Conservation (phyloP, 2,329 filamentous ascomycete genomes). For the Fusarium liriodendri region DNA sequence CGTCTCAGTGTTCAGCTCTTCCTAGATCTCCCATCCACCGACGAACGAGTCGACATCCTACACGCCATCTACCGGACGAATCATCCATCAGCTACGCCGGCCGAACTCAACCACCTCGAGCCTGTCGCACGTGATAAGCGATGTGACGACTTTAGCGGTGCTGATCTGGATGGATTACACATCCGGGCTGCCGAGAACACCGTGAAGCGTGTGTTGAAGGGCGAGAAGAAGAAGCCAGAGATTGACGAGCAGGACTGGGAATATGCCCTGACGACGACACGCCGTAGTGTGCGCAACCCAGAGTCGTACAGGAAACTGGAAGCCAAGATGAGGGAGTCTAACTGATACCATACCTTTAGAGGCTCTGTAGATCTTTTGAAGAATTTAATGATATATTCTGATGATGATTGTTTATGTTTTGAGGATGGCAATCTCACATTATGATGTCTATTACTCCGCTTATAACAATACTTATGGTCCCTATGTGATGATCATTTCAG, state of each 20-base stretch:
- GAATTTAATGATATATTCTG: not conserved
- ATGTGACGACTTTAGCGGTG: constrained; percentile 82
- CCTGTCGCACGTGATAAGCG: constrained; percentile 72
- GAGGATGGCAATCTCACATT: not conserved
- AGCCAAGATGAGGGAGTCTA: constrained; percentile 27
- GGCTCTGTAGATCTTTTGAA: not conserved
- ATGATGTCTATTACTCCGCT: not conserved
- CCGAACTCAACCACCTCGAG: constrained; percentile 66
- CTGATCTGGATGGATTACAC: constrained; percentile 64
- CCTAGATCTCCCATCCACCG: constrained; percentile 83
- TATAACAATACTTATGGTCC: not conserved
- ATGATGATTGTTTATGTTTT: not conserved
- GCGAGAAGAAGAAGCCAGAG: constrained; percentile 37
- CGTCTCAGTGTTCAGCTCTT: constrained; percentile 90
- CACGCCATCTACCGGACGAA: constrained; percentile 69
- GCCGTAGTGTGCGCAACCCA: constrained; percentile 61
- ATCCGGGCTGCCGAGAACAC: constrained; percentile 65
- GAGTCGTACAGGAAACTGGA: constrained; percentile 55
- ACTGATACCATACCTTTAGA: not conserved
- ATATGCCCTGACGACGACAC: constrained; percentile 59
- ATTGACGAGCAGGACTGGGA: constrained; percentile 63
- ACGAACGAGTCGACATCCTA: constrained; percentile 88
- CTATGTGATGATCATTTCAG: no score
- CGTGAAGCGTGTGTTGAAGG: constrained; percentile 52
- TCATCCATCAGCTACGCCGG: constrained; percentile 50